Evolutionary conservation across 2,329 filamentous ascomycete genomes (phyloP).

Genomic region (Alternaria sp.): DNA sequence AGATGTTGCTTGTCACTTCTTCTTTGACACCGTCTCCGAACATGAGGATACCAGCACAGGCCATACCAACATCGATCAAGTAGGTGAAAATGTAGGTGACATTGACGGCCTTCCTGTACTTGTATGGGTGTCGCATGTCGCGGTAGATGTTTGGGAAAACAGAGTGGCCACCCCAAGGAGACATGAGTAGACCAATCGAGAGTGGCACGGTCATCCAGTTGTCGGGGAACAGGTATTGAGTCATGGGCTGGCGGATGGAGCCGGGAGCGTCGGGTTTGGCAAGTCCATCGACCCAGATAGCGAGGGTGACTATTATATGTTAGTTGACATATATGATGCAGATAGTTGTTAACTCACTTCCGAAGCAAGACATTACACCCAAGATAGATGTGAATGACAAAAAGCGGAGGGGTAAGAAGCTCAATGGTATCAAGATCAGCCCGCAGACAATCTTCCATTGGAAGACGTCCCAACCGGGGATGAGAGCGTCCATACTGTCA

Average conservation of each 20-base stretch:
- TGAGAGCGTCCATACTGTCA: constrained; percentile 82
- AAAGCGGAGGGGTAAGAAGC: constrained; percentile 81
- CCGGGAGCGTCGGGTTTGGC: constrained; percentile 80
- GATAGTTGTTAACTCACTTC: constrained; percentile 68
- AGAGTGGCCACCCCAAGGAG: constrained; percentile 72
- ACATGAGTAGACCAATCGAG: constrained; percentile 89
- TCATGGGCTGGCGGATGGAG: constrained; percentile 80
- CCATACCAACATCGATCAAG: constrained; percentile 79
- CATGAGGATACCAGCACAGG: constrained; percentile 87
- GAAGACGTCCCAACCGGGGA: constrained; percentile 71
- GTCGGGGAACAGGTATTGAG: constrained; percentile 79
- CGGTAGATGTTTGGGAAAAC: constrained; percentile 87
- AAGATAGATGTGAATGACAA: constrained; percentile 90
- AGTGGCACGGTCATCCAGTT: constrained; percentile 89
- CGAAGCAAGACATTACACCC: constrained; percentile 88
- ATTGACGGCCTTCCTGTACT: constrained; percentile 76
- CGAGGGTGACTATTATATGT: constrained; percentile 70
- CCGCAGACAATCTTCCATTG: constrained; percentile 89
- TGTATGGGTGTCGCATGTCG: constrained; percentile 81
- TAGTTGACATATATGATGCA: constrained; percentile 21
- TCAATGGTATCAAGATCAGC: constrained; percentile 77
- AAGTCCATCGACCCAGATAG: constrained; percentile 85
- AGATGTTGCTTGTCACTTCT: constrained; percentile 89
- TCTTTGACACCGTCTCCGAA: constrained; percentile 89
- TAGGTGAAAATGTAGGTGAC: constrained; percentile 88